phyloP scores from a whole-genome alignment of 257 asterid species.

The Solanum rostratum region DNA sequence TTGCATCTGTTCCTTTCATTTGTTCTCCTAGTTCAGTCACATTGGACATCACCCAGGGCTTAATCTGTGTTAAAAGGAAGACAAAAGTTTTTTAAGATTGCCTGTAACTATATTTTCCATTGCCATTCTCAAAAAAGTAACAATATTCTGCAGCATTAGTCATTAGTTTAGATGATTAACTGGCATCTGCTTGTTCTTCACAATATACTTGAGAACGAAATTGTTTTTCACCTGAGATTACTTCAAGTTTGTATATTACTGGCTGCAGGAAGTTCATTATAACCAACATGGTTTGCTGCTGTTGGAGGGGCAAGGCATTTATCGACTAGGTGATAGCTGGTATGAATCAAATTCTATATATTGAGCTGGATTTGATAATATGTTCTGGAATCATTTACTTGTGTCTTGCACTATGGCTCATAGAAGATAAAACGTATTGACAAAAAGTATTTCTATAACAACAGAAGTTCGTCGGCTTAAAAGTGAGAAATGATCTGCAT shows the following conservation, averaged over 20 bases:
- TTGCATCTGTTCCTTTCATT: background rate
- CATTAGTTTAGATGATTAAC: background rate
- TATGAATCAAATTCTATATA: conserved; percentile 11
- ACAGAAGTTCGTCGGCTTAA: background rate
- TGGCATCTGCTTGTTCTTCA: background rate
- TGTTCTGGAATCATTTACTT: background rate
- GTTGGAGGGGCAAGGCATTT: conserved; percentile 91
- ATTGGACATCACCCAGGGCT: background rate
- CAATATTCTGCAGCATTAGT: background rate
- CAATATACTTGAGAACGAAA: background rate
- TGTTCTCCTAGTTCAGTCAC: background rate
- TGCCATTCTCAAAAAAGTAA: background rate
- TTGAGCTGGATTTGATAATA: background rate
- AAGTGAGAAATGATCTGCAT: background rate
- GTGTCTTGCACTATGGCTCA: background rate
- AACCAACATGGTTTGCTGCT: conserved; percentile 91
- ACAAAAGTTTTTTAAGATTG: background rate
- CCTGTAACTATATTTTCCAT: background rate
- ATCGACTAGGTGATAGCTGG: conserved; percentile 95
- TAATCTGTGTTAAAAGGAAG: background rate
- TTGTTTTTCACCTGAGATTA: background rate
- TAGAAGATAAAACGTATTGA: background rate
- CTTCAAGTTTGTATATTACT: background rate
- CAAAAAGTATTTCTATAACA: background rate
- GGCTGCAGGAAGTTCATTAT: conserved; percentile 81